These are phyloP conservation scores for Sarocladium oryzae DNA, from an alignment of 2,329 filamentous ascomycete genomes.

Conservation along the genomic window DNA sequence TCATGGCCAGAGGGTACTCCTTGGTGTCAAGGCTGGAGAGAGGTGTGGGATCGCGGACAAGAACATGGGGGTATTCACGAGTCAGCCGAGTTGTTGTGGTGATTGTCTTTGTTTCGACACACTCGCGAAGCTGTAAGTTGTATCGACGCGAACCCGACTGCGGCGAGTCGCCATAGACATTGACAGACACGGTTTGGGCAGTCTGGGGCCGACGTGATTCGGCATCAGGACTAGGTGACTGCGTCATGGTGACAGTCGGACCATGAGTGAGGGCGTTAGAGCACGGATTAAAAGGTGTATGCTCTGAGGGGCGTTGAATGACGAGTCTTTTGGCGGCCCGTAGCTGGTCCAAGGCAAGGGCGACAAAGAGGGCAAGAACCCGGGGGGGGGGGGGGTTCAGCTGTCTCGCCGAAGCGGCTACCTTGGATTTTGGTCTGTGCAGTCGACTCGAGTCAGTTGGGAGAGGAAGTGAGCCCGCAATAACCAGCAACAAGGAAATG, in stretches of 20 bases:
- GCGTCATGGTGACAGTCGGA: slow-evolving; percentile 26
- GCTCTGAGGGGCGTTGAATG: background rate
- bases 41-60: slow-evolving; percentile 66
- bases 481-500: background rate
- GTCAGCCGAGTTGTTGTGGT: slow-evolving; percentile 92
- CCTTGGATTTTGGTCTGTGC: background rate
- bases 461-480: background rate
- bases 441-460: background rate
- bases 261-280: background rate
- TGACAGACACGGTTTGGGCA: slow-evolving; percentile 39
- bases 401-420: background rate
- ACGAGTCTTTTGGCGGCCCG: no score
- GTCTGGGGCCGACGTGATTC: slow-evolving; percentile 28
- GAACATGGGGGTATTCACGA: slow-evolving; percentile 75
- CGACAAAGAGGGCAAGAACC: no score
- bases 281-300: background rate
- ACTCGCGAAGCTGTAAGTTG: slow-evolving; percentile 56
- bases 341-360: no score
- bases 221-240: slow-evolving; percentile 32
- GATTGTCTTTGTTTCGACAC: slow-evolving; percentile 64
- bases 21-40: slow-evolving; percentile 73
- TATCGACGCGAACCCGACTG: slow-evolving; percentile 23
- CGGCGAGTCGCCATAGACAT: slow-evolving; percentile 35
- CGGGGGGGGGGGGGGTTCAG: background rate
- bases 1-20: slow-evolving; percentile 79